Conservation (phyloP, 148 eudicot genomes). For the Rhododendron simsii region DNA sequence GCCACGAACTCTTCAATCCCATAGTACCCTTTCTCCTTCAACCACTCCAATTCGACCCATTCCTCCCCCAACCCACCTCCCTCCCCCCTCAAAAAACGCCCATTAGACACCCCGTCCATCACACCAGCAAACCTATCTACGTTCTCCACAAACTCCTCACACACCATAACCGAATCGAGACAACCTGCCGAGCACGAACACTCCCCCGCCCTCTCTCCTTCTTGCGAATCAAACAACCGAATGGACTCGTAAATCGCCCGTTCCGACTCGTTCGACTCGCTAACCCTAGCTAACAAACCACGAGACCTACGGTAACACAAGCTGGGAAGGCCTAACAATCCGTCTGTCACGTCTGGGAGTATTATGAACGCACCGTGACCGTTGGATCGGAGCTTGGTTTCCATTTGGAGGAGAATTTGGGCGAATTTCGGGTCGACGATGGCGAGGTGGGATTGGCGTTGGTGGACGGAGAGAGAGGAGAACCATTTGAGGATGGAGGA, state of each 20-base stretch:
- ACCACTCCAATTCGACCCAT: conserved; percentile 84
- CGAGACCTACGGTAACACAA: conserved; percentile 55
- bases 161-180: conserved; percentile 62
- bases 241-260: conserved; percentile 30
- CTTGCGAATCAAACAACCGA: conserved; percentile 58
- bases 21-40: conserved; percentile 84
- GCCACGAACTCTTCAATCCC: conserved; percentile 72
- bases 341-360: conserved; percentile 55
- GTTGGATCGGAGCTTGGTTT: conserved; percentile 28
- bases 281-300: conserved; percentile 50
- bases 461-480: conserved; percentile 55
- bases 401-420: conserved; percentile 64
- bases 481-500: conserved; percentile 68
- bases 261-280: conserved; percentile 31
- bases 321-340: conserved; percentile 34
- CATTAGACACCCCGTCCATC: conserved; percentile 61
- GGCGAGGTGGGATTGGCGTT: conserved; percentile 73
- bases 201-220: conserved; percentile 29
- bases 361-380: conserved; percentile 59
- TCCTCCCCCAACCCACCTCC: conserved; percentile 58
- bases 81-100: conserved; percentile 59
- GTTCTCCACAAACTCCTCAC: conserved; percentile 44
- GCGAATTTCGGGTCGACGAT: conserved; percentile 47
- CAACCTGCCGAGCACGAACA: conserved; percentile 7
- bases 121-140: conserved; percentile 46